These are phyloP conservation scores for Ascochyta viciae-villosae DNA, from an alignment of 2,329 filamentous ascomycete species.

Conservation along the genomic window DNA sequence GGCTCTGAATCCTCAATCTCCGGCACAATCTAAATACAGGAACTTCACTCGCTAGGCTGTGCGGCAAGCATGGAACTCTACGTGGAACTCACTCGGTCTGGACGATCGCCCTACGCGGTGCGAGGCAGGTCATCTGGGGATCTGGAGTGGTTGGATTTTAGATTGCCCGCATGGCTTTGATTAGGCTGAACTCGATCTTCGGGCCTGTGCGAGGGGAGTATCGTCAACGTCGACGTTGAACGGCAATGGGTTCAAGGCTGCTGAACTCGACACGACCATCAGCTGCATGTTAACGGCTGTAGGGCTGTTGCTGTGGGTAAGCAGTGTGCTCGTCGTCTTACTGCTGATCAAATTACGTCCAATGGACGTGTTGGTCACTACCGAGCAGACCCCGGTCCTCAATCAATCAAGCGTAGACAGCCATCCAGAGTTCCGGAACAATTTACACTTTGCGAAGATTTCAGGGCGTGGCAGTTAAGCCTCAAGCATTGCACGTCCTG, in stretches of 20 bases:
- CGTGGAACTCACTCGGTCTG: slow-evolving; percentile 1
- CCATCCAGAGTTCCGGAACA: slow-evolving; percentile 29
- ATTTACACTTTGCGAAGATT: slow-evolving; percentile 31
- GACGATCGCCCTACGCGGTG: neutral
- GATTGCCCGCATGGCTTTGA: slow-evolving; percentile 36
- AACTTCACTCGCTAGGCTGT: neutral
- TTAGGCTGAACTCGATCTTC: slow-evolving; percentile 39
- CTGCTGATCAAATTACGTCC: neutral
- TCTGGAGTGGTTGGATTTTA: slow-evolving; percentile 31
- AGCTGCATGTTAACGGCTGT: neutral
- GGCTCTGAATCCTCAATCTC: slow-evolving; percentile 10
- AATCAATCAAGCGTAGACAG: slow-evolving; percentile 17
- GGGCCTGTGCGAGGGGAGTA: slow-evolving; percentile 1
- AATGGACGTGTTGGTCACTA: slow-evolving; percentile 5
- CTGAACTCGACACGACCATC: neutral
- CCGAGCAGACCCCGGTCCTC: slow-evolving; percentile 11
- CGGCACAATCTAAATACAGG: slow-evolving; percentile 1
- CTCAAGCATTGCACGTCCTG: slow-evolving; percentile 29
- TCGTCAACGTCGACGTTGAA: slow-evolving; percentile 11
- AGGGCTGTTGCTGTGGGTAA: neutral
- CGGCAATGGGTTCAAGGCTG: neutral
- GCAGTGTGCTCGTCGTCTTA: neutral
- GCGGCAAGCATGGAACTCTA: slow-evolving; percentile 1
- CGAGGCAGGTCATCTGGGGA: slow-evolving; percentile 9
- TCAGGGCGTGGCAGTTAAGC: slow-evolving; percentile 26